Percentiles rank a stretch among this genome's conserved stretches.
phyloP scores from a whole-genome alignment of 2,329 filamentous ascomycete species.

The Xylariaceae sp. region DNA sequence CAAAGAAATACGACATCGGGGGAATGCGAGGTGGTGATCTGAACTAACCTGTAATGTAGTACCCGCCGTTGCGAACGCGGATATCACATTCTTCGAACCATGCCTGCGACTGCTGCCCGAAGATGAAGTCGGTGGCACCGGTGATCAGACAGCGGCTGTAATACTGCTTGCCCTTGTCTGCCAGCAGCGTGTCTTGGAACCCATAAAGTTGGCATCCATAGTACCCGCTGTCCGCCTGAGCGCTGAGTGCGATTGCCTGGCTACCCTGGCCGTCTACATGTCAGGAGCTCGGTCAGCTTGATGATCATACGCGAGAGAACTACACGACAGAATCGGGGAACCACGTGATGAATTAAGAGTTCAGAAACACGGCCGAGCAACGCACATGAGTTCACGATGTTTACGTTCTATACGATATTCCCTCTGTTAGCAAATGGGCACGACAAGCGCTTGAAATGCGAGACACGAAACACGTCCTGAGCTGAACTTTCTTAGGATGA shows the following conservation, averaged over 20 bases:
- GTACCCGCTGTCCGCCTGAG: conserved; percentile 41
- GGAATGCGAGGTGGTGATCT: not conserved
- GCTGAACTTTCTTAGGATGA: not conserved
- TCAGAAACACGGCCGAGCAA: not conserved
- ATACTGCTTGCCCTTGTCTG: conserved; percentile 42
- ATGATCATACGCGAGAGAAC: not conserved
- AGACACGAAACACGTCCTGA: not conserved
- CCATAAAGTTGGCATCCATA: conserved; percentile 44
- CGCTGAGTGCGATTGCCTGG: conserved; percentile 44
- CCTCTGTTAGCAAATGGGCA: conserved; percentile 5
- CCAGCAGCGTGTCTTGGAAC: conserved; percentile 48
- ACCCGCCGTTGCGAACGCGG: conserved; percentile 34
- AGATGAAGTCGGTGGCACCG: conserved; percentile 48
- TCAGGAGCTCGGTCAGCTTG: not conserved
- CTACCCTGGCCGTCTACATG: conserved; percentile 37
- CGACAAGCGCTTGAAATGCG: not conserved
- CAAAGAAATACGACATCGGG: not conserved
- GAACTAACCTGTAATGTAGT: conserved; percentile 35
- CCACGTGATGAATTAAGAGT: not conserved
- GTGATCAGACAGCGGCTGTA: conserved; percentile 41
- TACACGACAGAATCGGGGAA: no score
- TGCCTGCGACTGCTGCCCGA: conserved; percentile 38
- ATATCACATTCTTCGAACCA: conserved; percentile 44
- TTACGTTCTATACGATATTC: conserved; percentile 43
- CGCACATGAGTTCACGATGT: conserved; percentile 40